Evolutionary conservation across 2,329 filamentous ascomycete species (phyloP).

Genomic region (Alternaria brassicae): DNA sequence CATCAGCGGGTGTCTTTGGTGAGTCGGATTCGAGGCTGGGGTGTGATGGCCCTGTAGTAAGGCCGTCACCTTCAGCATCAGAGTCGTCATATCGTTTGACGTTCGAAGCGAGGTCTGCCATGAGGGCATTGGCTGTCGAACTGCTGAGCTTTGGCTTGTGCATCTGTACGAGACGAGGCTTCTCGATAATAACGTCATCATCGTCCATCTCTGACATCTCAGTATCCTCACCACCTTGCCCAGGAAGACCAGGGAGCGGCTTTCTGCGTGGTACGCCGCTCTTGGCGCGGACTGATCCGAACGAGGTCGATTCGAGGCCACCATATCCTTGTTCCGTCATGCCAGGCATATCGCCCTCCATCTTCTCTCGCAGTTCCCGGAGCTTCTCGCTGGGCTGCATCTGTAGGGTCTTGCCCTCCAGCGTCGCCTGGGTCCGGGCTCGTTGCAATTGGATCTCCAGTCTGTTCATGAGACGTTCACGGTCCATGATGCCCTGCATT

Average conservation of each 20-base stretch:
- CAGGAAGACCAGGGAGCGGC: constrained; percentile 44
- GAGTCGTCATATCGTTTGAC: constrained; percentile 76
- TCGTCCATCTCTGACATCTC: constrained; percentile 48
- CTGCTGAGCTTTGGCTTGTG: constrained; percentile 71
- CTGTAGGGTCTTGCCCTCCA: constrained; percentile 89
- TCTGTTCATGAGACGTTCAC: constrained; percentile 89
- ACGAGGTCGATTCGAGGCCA: constrained; percentile 73
- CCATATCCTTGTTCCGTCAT: constrained; percentile 49
- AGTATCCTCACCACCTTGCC: constrained; percentile 49
- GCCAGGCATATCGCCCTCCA: constrained; percentile 71
- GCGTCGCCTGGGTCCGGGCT: constrained; percentile 96
- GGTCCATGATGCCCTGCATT: constrained; percentile 92
- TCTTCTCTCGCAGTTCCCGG: constrained; percentile 89
- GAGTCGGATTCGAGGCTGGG: constrained; percentile 75
- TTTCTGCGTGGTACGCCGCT: constrained; percentile 51
- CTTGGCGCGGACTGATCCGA: constrained; percentile 58
- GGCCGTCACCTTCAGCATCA: constrained; percentile 73
- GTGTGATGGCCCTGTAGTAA: constrained; percentile 77
- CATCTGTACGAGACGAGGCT: constrained; percentile 79
- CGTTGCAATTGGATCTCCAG: constrained; percentile 94
- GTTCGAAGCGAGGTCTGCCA: constrained; percentile 76
- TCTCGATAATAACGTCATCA: constrained; percentile 72
- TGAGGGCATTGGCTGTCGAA: constrained; percentile 69
- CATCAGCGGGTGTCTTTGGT: constrained; percentile 71
- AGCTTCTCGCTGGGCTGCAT: constrained; percentile 89